Percentiles rank a stretch among this genome's conserved stretches.
Evolutionary conservation across 2,329 filamentous ascomycete species (phyloP).

Genomic region (Neophaeococcomyces mojaviensis): DNA sequence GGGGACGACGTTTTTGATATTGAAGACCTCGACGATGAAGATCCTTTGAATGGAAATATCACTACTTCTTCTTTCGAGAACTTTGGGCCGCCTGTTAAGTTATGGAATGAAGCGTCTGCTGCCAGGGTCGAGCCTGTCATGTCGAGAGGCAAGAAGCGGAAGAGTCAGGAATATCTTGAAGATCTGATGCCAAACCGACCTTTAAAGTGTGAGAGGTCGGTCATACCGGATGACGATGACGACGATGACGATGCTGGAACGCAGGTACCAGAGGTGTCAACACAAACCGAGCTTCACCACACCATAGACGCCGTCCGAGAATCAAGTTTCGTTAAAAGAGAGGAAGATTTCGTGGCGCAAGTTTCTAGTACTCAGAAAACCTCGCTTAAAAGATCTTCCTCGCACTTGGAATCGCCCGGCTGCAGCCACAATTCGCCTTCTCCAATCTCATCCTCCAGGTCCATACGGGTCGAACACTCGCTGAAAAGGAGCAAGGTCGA

Average conservation of each 20-base stretch:
- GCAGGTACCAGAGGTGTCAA: neutral
- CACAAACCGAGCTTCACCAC: no score
- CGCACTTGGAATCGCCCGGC: no score
- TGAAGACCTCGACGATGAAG: conserved; percentile 39
- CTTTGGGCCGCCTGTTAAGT: conserved; percentile 33
- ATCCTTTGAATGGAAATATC: conserved; percentile 22
- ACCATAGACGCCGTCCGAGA: no score
- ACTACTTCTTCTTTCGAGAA: conserved; percentile 34
- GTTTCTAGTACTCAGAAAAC: no score
- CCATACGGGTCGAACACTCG: no score
- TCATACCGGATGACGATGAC: neutral
- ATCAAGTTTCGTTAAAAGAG: no score
- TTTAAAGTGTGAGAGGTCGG: neutral
- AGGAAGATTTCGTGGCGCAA: no score
- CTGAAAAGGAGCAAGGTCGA: no score
- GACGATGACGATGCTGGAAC: neutral
- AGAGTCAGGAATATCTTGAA: conserved; percentile 38
- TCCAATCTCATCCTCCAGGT: no score
- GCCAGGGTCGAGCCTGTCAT: conserved; percentile 28
- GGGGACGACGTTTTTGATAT: conserved; percentile 28
- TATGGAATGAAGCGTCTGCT: conserved; percentile 40
- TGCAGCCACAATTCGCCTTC: no score
- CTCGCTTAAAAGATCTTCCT: no score
- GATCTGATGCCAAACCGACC: neutral
- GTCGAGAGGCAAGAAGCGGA: conserved; percentile 41